Conservation (phyloP, 768 basidiomycete species). For the Macrocybe gigantea region DNA sequence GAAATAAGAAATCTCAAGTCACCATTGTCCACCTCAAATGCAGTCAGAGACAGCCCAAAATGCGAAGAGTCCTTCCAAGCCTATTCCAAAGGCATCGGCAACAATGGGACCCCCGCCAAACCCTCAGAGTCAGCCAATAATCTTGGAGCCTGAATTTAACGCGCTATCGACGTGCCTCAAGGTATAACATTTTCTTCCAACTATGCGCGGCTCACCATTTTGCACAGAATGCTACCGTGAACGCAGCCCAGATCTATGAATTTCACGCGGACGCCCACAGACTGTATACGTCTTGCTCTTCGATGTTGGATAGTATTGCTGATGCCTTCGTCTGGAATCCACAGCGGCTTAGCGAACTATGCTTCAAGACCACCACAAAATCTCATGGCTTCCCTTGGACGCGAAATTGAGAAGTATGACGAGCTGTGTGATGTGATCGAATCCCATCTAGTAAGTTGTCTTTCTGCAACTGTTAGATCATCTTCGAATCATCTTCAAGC, state of each 20-base stretch:
- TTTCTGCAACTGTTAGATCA: neutral
- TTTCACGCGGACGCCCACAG: conserved; percentile 62
- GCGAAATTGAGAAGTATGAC: conserved; percentile 75
- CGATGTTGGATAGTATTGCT: neutral
- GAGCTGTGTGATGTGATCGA: conserved; percentile 77
- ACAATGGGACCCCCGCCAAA: conserved; percentile 51
- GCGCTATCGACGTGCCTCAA: conserved; percentile 54
- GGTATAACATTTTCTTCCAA: conserved; percentile 23
- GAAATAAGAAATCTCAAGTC: conserved; percentile 32
- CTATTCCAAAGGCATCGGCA: conserved; percentile 3
- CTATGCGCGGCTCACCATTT: conserved; percentile 11
- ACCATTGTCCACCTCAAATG: conserved; percentile 16
- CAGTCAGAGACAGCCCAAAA: conserved; percentile 11
- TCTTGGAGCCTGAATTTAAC: conserved; percentile 61
- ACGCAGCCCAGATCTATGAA: conserved; percentile 64
- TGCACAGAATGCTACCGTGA: conserved; percentile 54
- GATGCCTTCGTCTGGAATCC: neutral
- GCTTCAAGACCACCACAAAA: conserved; percentile 60
- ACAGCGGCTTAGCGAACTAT: conserved; percentile 53
- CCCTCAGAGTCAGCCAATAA: conserved; percentile 31
- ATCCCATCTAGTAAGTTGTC: conserved; percentile 51
- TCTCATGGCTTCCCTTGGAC: conserved; percentile 58
- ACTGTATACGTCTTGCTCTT: conserved; percentile 41
- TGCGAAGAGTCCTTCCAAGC: conserved; percentile 27
- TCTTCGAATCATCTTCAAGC: conserved; percentile 29